Evolutionary conservation across 2,329 filamentous ascomycete genomes (phyloP), one percentile per base, ranked within the genome.

Genomic region (Aspergillaceae sp.): DNA sequence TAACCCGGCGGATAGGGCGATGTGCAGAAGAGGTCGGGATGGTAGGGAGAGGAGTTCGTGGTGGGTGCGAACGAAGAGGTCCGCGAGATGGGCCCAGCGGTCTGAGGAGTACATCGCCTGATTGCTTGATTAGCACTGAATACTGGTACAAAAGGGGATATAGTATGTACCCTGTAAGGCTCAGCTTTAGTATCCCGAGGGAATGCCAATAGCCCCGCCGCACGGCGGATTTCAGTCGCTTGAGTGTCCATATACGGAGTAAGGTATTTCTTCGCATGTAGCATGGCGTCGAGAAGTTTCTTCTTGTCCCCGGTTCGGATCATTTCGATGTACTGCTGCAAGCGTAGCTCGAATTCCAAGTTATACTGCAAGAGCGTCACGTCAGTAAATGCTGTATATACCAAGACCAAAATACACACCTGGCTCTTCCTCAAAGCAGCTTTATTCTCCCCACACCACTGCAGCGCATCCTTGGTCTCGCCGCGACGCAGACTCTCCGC

Each of bases 251-350:
- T 77, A 58, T 85, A 87, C 2, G 83, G 79, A 10, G 82, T 74
- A 29, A 98, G 76, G 64, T 87, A 84, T 65, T 87, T 94, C 61
- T 82, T 84, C 28, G 89, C 89, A 69, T 97, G 87, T 27, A 75
- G 66, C 51, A 89, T 85, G 8, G 90, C 89, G 52, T 96, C 89
- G 41, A 82, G 68, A 40, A 86, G 74, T 60, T 84, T 88, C 5
- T 70, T 63, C 27, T 77, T 73, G 4, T 82, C 74, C 45, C 78
- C 78, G 35, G 76, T 80, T 49, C 91, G 77, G 48, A 94, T 81
- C 50, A 97, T 76, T 67, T 97, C 92, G 57, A 97, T 90, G 64
- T 90, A 97, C 64, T 97, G 90, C 66, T 98, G 92, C 58, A 94
- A 77, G 8, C 92, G 83, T 38, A 98, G 78, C 74, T 94, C 87